phyloP scores from a whole-genome alignment of 2,329 filamentous ascomycete genomes.

The Beauveria australis region DNA sequence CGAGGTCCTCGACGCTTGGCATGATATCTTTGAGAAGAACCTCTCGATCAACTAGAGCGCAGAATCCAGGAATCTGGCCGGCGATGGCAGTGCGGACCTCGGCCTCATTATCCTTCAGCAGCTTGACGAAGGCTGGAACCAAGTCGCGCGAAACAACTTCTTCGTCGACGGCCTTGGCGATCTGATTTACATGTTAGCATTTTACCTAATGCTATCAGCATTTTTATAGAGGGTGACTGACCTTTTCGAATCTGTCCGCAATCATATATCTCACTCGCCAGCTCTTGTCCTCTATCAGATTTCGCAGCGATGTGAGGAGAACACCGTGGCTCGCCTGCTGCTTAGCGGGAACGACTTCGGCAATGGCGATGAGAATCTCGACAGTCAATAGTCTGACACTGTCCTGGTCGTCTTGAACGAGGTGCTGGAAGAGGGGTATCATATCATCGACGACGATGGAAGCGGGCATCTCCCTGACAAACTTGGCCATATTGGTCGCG shows the following conservation, averaged over 20 bases:
- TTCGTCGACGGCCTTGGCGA: constrained; percentile 96
- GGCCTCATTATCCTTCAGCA: constrained; percentile 95
- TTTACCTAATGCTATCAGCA: background rate
- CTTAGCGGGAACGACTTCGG: constrained; percentile 95
- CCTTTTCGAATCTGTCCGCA: constrained; percentile 96
- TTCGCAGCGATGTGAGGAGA: constrained; percentile 80
- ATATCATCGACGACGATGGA: constrained; percentile 93
- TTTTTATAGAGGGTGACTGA: constrained; percentile 26
- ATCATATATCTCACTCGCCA: constrained; percentile 99
- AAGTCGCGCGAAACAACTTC: constrained; percentile 91
- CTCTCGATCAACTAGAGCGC: constrained; percentile 75
- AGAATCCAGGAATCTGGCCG: constrained; percentile 97
- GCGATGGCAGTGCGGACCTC: constrained; percentile 96
- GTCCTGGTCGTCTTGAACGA: constrained; percentile 94
- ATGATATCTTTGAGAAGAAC: constrained; percentile 93
- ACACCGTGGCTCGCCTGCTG: constrained; percentile 96
- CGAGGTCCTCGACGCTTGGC: constrained; percentile 90
- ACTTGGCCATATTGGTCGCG: constrained; percentile 92
- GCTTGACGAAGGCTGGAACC: constrained; percentile 93
- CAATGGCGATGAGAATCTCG: constrained; percentile 91
- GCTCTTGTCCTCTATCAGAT: constrained; percentile 97
- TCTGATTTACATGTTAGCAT: constrained; percentile 42
- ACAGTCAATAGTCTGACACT: constrained; percentile 93
- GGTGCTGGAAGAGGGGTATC: constrained; percentile 97
- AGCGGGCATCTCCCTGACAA: constrained; percentile 93